Evolutionary conservation across 306 rosid genomes (phyloP).

Genomic region (Myrica gale): DNA sequence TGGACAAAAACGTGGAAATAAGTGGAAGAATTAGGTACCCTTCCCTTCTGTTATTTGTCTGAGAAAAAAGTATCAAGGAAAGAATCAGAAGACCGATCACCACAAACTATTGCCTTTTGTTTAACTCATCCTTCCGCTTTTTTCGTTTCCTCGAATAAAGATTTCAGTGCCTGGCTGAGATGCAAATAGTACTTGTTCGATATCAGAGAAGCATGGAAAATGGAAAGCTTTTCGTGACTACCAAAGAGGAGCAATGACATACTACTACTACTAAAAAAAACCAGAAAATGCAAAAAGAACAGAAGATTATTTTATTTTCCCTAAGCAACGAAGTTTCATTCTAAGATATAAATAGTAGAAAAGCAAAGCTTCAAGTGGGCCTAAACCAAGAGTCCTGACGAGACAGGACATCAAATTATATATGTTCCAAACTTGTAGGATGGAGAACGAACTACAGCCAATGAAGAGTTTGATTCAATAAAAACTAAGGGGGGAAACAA

Average conservation of each 20-base stretch:
- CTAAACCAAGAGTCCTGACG: no score
- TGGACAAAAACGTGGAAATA: conserved; percentile 23
- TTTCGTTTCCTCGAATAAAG: not conserved
- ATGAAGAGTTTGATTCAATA: not conserved
- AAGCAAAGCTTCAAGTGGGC: no score
- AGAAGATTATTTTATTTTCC: no score
- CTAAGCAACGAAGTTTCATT: no score
- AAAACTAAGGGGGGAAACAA: not conserved
- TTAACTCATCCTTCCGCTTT: not conserved
- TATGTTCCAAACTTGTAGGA: not conserved
- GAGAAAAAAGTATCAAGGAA: not conserved
- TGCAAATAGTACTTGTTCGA: not conserved
- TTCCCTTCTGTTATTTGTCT: not conserved
- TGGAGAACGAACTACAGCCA: not conserved
- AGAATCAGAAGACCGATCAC: not conserved
- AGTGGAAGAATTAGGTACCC: conserved; percentile 11
- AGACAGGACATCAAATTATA: not conserved
- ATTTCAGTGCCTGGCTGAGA: not conserved
- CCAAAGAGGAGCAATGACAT: not conserved
- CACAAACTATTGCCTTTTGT: not conserved
- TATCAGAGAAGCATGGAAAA: conserved; percentile 4
- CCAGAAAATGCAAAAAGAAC: not conserved
- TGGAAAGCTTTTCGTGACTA: not conserved
- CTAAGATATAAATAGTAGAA: no score
- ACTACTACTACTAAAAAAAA: not conserved